These are phyloP conservation scores for Corchorus olitorius DNA, from an alignment of 345 rosid species.

Conservation along the genomic window DNA sequence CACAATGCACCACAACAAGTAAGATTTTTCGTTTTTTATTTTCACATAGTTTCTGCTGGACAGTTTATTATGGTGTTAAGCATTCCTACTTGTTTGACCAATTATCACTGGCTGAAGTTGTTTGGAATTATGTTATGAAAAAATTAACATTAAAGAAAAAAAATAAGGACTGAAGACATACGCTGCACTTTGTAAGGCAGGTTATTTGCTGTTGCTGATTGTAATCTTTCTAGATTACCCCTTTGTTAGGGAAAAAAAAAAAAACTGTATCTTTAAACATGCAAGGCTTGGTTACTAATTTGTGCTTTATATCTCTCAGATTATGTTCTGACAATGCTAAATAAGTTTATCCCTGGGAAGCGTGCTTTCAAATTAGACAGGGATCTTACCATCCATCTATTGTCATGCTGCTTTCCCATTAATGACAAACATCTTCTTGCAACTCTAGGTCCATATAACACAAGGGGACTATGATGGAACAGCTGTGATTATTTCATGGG, in stretches of 20 bases:
- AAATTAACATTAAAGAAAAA: not conserved
- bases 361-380: not conserved
- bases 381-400: not conserved
- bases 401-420: not conserved
- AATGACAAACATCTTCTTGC: conserved; percentile 5
- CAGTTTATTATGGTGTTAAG: not conserved
- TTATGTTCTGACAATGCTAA: not conserved
- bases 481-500: conserved; percentile 91
- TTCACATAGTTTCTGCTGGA: not conserved
- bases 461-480: conserved; percentile 94
- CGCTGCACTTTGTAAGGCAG: not conserved
- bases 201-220: not conserved
- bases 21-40: conserved; percentile 17
- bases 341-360: not conserved
- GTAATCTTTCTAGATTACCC: not conserved
- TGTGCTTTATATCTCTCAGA: too few species aligned
- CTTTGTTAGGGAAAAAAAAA: not conserved
- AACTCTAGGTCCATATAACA: conserved; percentile 75
- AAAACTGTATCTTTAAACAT: not conserved
- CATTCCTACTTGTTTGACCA: not conserved
- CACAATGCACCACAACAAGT: conserved; percentile 92
- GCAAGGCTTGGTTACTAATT: too few species aligned
- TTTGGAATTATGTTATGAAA: not conserved
- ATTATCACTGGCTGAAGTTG: not conserved
- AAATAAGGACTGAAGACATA: not conserved